Evolutionary conservation across 2,329 filamentous ascomycete species (phyloP).

Genomic region (Aspergillus caelatus): DNA sequence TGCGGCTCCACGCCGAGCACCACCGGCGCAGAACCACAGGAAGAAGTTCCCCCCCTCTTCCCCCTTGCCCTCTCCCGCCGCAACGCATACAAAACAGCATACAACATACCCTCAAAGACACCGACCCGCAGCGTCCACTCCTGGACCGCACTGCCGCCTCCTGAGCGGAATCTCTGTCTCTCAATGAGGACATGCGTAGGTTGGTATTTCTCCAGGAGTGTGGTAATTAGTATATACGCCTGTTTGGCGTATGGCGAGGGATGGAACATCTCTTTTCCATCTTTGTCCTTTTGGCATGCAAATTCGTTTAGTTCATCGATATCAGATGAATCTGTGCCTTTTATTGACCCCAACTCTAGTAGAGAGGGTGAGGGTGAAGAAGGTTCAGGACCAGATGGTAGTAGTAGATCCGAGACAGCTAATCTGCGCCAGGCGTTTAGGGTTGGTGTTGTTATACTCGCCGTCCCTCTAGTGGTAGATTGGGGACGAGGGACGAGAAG

Average conservation of each 20-base stretch:
- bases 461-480: background rate
- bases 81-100: slow-evolving; percentile 67
- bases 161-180: slow-evolving; percentile 65
- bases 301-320: background rate
- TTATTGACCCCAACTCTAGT: too few relatives aligned
- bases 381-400: too few relatives aligned
- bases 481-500: slow-evolving; percentile 42
- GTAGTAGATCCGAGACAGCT: slow-evolving; percentile 29
- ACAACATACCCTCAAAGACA: slow-evolving; percentile 78
- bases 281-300: background rate
- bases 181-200: slow-evolving; percentile 75
- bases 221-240: slow-evolving; percentile 59
- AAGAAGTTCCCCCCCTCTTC: slow-evolving; percentile 19
- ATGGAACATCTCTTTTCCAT: slow-evolving; percentile 46
- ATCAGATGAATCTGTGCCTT: too few relatives aligned
- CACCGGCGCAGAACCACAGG: background rate
- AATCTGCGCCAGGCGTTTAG: slow-evolving; percentile 49
- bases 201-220: slow-evolving; percentile 52
- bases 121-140: slow-evolving; percentile 87
- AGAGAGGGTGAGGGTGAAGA: too few relatives aligned
- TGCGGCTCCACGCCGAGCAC: slow-evolving; percentile 20
- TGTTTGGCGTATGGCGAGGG: slow-evolving; percentile 57
- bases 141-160: slow-evolving; percentile 65
- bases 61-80: slow-evolving; percentile 28
- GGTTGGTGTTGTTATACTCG: slow-evolving; percentile 17